A percentile compares a stretch with the other conserved stretches of the same genome.
These are phyloP conservation scores for Porphyrellus cyaneotinctus DNA, from an alignment of 768 basidiomycete species.

Conservation along the genomic window DNA sequence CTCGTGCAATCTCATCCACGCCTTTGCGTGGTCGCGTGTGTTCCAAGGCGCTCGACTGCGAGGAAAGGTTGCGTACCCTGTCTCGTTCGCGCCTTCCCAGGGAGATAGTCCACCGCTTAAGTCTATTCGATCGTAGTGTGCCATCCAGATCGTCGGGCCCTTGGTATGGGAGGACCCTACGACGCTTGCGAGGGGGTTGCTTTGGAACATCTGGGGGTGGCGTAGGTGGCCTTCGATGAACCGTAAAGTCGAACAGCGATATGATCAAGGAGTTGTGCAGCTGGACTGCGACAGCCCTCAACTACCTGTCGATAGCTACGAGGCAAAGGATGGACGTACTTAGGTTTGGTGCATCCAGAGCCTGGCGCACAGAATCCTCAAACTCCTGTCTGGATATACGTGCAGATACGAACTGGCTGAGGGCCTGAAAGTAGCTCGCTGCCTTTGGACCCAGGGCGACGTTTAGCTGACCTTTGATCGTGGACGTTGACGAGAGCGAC, in stretches of 20 bases:
- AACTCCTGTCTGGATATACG: constrained; percentile 71
- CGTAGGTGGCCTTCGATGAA: constrained; percentile 62
- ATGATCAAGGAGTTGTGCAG: constrained; percentile 83
- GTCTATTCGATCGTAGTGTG: constrained; percentile 54
- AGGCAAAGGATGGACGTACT: constrained; percentile 26
- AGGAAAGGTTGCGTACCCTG: constrained; percentile 51
- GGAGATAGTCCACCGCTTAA: constrained; percentile 73
- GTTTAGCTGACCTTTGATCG: constrained; percentile 64
- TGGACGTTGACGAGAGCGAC: constrained; percentile 74
- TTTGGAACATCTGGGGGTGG: constrained; percentile 62
- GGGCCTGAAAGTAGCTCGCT: constrained; percentile 53
- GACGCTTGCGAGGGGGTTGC: constrained; percentile 61
- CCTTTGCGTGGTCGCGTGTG: constrained; percentile 44
- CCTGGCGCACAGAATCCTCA: constrained; percentile 62
- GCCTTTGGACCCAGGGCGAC: constrained; percentile 60
- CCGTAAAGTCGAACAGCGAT: constrained; percentile 76
- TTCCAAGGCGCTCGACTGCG: constrained; percentile 43
- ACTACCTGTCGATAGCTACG: not conserved
- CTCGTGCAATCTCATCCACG: constrained; percentile 65
- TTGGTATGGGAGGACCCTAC: constrained; percentile 67
- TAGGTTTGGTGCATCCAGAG: constrained; percentile 57
- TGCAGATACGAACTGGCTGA: constrained; percentile 67
- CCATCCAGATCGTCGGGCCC: constrained; percentile 57
- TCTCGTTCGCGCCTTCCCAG: constrained; percentile 74
- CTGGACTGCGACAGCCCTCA: constrained; percentile 48